Evolutionary conservation across 441 rosid genomes (phyloP), one percentile per base, ranked within the genome.

Genomic region (Cnidoscolus chayamansa): DNA sequence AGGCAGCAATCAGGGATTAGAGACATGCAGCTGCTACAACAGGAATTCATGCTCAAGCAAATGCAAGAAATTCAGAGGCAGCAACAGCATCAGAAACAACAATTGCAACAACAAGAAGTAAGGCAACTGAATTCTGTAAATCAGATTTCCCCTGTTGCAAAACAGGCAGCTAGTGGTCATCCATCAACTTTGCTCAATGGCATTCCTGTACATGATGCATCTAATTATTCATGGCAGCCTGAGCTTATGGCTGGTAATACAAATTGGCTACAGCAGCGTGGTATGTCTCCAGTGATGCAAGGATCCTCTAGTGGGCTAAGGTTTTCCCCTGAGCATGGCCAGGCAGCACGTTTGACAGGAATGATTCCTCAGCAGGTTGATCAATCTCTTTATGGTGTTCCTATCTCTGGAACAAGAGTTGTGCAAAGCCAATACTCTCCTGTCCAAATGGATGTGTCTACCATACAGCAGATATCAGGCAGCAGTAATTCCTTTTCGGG

Each of bases 21-120:
- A 81, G 98, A 92, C 71, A 78, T 90, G 91, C 95, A 87, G 78
- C 80, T 90, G 10, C 68, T 90, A 40, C 97, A 92, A 74, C 88
- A 92, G 68, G 90, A 90, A 68, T 74, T 82, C 65, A 83, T 90
- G 82, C 67, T 84, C 54, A 90, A 82, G 80, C 90, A 92, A 81
- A 79, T 92, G 79, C 91, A 85, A 71, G 92, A 92, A 55, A 72
- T 82, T 66, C 95, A 90, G 76, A 84, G 91, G 77, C 96, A 88
- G 81, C 88, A 86, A 68, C 87, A 84, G 9, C 77, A 85, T 74
- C 86, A 83, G 62, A 85, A 86, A 81, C 87, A 86, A 66, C 90
- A 83, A 61, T 72, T 82, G 74, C 86, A 77, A 81, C 84, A 78
- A 61, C 87, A 85, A 69, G 81, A 86, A 69, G 73, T 78, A 68